Evolutionary conservation across 2,329 filamentous ascomycete genomes (phyloP), one percentile per base, ranked within the genome.

Genomic region (Pseudopyrenochaeta lycopersici): DNA sequence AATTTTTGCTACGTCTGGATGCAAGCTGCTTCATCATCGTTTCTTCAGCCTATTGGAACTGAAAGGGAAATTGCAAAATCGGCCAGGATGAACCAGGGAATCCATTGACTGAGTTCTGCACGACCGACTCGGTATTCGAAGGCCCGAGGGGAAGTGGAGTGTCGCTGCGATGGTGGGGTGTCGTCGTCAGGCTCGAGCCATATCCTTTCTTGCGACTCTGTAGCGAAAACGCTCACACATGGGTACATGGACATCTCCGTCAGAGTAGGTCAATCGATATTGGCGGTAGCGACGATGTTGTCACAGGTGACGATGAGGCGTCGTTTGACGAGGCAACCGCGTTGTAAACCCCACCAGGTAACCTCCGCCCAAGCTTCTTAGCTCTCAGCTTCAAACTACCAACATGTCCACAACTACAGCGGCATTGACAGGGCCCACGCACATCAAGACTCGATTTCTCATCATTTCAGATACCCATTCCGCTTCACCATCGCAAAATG

Each of bases 381-480:
- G n/a, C n/a, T n/a, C n/a, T n/a, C n/a, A n/a, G n/a, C n/a, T n/a
- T n/a, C n/a, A n/a, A n/a, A n/a, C n/a, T n/a, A n/a, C n/a, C 53
- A 55, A 42, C 56, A 69, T 63, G 58, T 51, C 60, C 14, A 38
- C 53, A 14, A 35, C 17, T 5, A 46, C 23, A 32, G 15, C 17
- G 17, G 29, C 27, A 31, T 18, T 33, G 15, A 14, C 30, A 32
- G 33, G 29, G 33, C 15, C 56, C 12, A 4, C 51, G 9, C 49
- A 35, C 14, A 53, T 76, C 40, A 76, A 72, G 50, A 80, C 78
- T 2, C 73, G 78, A 10, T 68, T 81, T 32, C 71, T 81, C 17
- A 71, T 81, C 45, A 69, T 81, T 29, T 80, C 78, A 4, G 79
- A 81, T 54, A 81, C 78, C 0, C 79, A 81, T 46, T 58, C 52